Percentiles rank a stretch among this genome's conserved stretches.
Conservation (phyloP, 2,329 filamentous ascomycete genomes). For the Aspergillus sp. region DNA sequence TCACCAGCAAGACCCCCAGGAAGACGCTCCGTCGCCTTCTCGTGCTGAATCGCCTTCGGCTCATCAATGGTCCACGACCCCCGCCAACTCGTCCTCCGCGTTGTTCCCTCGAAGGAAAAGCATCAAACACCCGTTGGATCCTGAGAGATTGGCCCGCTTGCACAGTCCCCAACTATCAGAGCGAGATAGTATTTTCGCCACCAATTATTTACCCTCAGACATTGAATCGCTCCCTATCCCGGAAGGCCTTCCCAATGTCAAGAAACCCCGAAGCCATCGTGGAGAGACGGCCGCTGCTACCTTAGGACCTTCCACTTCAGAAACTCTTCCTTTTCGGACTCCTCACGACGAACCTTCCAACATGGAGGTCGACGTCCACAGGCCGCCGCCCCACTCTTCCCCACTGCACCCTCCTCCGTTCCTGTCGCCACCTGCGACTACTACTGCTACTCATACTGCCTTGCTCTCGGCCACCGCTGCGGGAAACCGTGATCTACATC, state of each 20-base stretch:
- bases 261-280: neutral
- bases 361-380: conserved; percentile 33
- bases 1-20: conserved; percentile 19
- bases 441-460: conserved; percentile 16
- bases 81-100: conserved; percentile 11
- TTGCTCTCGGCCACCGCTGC: conserved; percentile 13
- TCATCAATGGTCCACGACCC: conserved; percentile 24
- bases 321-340: conserved; percentile 22
- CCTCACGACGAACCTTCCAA: conserved; percentile 21
- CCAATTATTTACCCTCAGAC: conserved; percentile 49
- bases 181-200: conserved; percentile 57
- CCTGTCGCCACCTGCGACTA: conserved; percentile 16
- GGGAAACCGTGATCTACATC: neutral
- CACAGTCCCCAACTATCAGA: conserved; percentile 50
- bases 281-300: too few species aligned
- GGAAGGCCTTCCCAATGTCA: neutral
- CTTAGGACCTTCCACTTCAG: conserved; percentile 11
- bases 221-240: conserved; percentile 14
- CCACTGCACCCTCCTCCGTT: conserved; percentile 16
- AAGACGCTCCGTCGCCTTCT: conserved; percentile 20
- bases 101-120: conserved; percentile 27
- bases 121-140: conserved; percentile 20
- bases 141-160: conserved; percentile 19
- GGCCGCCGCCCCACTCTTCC: conserved; percentile 19
- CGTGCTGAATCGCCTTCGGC: conserved; percentile 31